phyloP scores from a whole-genome alignment of 148 eudicot genomes.

The Rhododendron kiyosumense region DNA sequence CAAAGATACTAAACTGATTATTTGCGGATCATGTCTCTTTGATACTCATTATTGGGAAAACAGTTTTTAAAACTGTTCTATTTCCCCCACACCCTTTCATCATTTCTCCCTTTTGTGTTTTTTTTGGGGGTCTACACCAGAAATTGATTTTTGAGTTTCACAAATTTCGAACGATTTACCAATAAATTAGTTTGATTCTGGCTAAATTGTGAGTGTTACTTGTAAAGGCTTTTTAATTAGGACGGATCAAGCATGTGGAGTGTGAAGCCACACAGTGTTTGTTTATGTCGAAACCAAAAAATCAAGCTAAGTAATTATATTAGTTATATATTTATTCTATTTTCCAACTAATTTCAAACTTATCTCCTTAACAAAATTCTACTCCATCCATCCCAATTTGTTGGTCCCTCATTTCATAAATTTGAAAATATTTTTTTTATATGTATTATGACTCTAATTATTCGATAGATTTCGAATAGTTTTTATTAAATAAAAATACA shows the following conservation, averaged over 20 bases:
- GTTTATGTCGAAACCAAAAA: too few species aligned
- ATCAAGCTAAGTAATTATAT: neutral
- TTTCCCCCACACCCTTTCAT: conserved; percentile 21
- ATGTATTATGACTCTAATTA: neutral
- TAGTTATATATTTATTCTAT: too few species aligned
- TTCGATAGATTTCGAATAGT: neutral
- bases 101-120: conserved; percentile 19
- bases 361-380: too few species aligned
- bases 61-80: conserved; percentile 28
- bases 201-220: neutral
- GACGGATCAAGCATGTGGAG: neutral
- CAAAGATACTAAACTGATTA: conserved; percentile 43
- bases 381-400: neutral
- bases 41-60: conserved; percentile 31
- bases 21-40: conserved; percentile 25
- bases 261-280: too few species aligned
- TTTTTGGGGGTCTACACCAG: conserved; percentile 7
- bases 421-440: neutral
- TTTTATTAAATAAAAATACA: neutral
- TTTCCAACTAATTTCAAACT: neutral
- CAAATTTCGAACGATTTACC: neutral
- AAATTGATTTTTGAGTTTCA: neutral
- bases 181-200: neutral
- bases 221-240: too few species aligned
- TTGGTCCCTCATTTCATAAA: neutral